Conservation (phyloP, 345 rosid species). For the Brassica rapa region DNA sequence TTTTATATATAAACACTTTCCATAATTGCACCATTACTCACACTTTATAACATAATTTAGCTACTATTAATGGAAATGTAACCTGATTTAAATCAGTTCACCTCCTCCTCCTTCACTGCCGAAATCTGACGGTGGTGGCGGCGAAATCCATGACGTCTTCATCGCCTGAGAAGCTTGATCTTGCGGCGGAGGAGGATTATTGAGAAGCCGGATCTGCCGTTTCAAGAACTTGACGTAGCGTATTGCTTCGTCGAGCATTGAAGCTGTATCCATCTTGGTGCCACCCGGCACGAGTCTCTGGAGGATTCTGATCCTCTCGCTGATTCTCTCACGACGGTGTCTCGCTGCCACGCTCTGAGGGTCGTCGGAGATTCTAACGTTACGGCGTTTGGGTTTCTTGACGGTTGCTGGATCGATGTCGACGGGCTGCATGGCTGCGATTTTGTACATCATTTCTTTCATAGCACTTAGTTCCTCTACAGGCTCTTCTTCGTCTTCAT, state of each 20-base stretch:
- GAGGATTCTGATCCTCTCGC: constrained; percentile 87
- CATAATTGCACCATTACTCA: constrained; percentile 33
- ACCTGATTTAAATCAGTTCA: constrained; percentile 39
- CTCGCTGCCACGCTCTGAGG: constrained; percentile 99
- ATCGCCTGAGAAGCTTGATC: constrained; percentile 32
- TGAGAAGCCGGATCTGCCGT: constrained; percentile 71
- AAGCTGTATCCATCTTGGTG: constrained; percentile 92
- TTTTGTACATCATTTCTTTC: constrained; percentile 98
- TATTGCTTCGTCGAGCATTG: constrained; percentile 94
- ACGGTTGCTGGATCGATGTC: constrained; percentile 86
- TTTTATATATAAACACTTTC: constrained; percentile 24
- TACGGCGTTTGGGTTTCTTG: constrained; percentile 78
- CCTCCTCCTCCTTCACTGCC: background rate
- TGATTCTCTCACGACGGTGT: constrained; percentile 83
- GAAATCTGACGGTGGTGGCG: constrained; percentile 30
- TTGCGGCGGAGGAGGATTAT: constrained; percentile 30
- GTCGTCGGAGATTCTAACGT: constrained; percentile 86
- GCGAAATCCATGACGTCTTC: constrained; percentile 22
- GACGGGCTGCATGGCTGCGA: constrained; percentile 93
- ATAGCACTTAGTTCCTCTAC: constrained; percentile 82
- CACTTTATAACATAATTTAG: constrained; percentile 24
- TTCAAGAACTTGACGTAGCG: constrained; percentile 94
- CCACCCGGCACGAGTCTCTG: constrained; percentile 97
- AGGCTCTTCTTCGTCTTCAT: constrained; percentile 53
- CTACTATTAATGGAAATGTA: constrained; percentile 25